Evolutionary conservation across 352 stramenopile species (phyloP), one percentile per base, ranked within the genome.

Genomic region (Pythium vanterpoolii): DNA sequence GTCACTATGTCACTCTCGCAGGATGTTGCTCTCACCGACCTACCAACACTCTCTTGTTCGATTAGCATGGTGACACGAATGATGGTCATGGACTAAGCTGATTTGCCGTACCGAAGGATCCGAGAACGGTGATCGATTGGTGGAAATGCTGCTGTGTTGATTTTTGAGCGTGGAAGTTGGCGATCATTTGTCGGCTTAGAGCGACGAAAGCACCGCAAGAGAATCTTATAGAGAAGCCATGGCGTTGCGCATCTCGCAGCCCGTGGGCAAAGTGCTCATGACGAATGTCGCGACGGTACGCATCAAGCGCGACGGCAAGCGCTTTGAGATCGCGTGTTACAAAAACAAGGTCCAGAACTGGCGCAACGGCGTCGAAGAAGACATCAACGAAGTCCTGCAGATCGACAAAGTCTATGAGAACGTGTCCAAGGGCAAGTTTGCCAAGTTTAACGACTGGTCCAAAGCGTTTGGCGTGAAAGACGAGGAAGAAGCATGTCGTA

Each of bases 301-400:
- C 39, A 87, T 99, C 45, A 93, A 98, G 59, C 95, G 93, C 44
- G 74, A 77, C 40, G 96, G 96, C n/a, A 97, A 98, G 68, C 86
- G 96, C 40, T 99, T 99, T 71, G 97, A 99, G 76, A 96, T 99
- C 51, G 97, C 97, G 13, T 99, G 96, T 72, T 99, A 99, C 79
- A 95, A 96, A 60, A 99, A 99, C 86, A 99, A 99, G 74, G 95
- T 98, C 28, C 78, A 99, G 27, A 98, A 99, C 78, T 99, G 96
- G 86, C 89, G 97, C 53, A 97, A 98, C 72, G 95, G 97, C 51
- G 87, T 99, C 33, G 97, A 99, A 76, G 97, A 87, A 45, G 97
- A 99, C 79, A 86, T 99, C 39, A 92, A 95, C 54, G 97, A 99
- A 79, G 97, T 99, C 34, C 82, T 99, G 27, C 97, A 99, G 81